Conservation (phyloP, 495 filamentous ascomycete genomes). For the Neurospora hispaniola region DNA sequence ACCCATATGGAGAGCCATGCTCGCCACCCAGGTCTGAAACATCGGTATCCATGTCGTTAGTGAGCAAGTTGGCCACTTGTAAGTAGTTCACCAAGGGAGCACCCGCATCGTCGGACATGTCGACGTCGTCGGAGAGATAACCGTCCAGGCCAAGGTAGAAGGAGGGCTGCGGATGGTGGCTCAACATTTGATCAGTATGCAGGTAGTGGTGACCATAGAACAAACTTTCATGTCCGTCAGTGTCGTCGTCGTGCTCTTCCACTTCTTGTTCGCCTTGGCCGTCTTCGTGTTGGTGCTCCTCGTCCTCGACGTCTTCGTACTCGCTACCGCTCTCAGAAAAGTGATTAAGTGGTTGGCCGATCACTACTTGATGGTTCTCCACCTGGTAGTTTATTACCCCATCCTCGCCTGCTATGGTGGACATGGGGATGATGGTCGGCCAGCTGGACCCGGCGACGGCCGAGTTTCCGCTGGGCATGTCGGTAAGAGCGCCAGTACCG, state of each 20-base stretch:
- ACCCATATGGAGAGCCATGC: not conserved
- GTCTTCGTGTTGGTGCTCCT: slow-evolving; percentile 13
- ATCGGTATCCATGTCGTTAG: slow-evolving; percentile 12
- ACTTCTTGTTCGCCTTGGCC: slow-evolving; percentile 12
- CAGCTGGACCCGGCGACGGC: not conserved
- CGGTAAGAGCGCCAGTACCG: not conserved
- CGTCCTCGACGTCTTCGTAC: slow-evolving; percentile 10
- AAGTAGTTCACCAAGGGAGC: slow-evolving; percentile 13
- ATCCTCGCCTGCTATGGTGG: not conserved
- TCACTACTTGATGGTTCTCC: not conserved
- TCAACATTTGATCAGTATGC: not conserved
- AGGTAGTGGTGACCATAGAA: not conserved
- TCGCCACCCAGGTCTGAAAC: slow-evolving; percentile 2
- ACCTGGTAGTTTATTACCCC: not conserved
- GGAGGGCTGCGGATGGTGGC: not conserved
- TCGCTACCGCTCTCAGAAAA: slow-evolving; percentile 4
- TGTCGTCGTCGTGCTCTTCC: slow-evolving; percentile 12
- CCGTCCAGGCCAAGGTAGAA: slow-evolving; percentile 4
- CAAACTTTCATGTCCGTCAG: slow-evolving; percentile 4
- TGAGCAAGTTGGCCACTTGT: slow-evolving; percentile 10
- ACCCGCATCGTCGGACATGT: slow-evolving; percentile 12
- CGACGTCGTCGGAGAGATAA: slow-evolving; percentile 14
- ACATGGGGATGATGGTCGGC: not conserved
- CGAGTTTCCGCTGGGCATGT: not conserved
- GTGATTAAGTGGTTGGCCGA: not conserved